phyloP scores from a whole-genome alignment of 1,139 yeast genomes.

The Schwanniomyces etchellsii region DNA sequence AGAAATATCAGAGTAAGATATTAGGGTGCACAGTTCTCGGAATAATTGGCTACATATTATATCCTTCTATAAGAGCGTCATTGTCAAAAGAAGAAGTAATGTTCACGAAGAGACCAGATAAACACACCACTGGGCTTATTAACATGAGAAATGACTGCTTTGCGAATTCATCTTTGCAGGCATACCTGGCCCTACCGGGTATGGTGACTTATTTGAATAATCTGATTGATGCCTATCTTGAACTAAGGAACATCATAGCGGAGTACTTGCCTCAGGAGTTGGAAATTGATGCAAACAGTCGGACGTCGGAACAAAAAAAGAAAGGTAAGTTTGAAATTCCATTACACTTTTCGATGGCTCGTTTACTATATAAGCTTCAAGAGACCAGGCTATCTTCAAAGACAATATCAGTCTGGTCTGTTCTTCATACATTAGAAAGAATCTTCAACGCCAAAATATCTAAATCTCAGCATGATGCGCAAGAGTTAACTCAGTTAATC shows the following conservation, averaged over 20 bases:
- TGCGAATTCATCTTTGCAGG: slow-evolving; percentile 88
- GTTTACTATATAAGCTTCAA: slow-evolving; percentile 53
- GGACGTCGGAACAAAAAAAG: slow-evolving; percentile 21
- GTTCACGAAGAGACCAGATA: slow-evolving; percentile 61
- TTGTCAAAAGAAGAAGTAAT: slow-evolving; percentile 13
- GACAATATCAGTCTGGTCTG: slow-evolving; percentile 71
- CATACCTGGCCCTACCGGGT: slow-evolving; percentile 65
- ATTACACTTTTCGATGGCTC: slow-evolving; percentile 53
- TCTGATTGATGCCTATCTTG: slow-evolving; percentile 21
- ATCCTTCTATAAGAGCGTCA: slow-evolving; percentile 16
- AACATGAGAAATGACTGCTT: slow-evolving; percentile 87
- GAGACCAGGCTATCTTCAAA: slow-evolving; percentile 52
- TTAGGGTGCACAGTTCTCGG: slow-evolving; percentile 8
- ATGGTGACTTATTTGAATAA: slow-evolving; percentile 58
- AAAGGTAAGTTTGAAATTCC: slow-evolving; percentile 31
- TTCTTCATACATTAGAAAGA: slow-evolving; percentile 65
- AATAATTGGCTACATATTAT: slow-evolving; percentile 16
- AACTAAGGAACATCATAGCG: slow-evolving; percentile 23
- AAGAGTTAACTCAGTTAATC: slow-evolving; percentile 77
- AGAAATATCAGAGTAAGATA: slow-evolving; percentile 1
- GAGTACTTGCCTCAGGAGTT: slow-evolving; percentile 16
- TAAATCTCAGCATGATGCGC: slow-evolving; percentile 89
- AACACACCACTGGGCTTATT: slow-evolving; percentile 73
- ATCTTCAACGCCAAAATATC: slow-evolving; percentile 76
- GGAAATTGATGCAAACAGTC: slow-evolving; percentile 8